phyloP scores from a whole-genome alignment of 2,329 filamentous ascomycete species.

The Verticillium albo-atrum region DNA sequence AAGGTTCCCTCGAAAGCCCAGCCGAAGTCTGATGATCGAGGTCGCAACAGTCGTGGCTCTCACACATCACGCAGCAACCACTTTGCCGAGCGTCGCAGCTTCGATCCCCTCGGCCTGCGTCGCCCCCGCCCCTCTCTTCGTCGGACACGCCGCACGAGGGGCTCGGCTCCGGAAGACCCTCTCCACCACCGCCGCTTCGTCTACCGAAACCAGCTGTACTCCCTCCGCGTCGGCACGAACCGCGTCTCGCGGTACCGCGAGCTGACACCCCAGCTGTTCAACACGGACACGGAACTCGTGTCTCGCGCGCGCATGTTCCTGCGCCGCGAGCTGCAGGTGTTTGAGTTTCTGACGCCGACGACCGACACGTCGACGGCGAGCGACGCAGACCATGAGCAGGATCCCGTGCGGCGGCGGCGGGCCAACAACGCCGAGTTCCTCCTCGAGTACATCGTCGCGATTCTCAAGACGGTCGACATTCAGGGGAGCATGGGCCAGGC shows the following conservation, averaged over 20 bases:
- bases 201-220: conserved; percentile 69
- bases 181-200: conserved; percentile 63
- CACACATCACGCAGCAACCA: not conserved
- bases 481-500: conserved; percentile 75
- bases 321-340: conserved; percentile 78
- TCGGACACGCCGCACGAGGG: not conserved
- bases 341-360: conserved; percentile 58
- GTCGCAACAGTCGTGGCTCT: not conserved
- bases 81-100: not conserved
- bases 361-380: not conserved
- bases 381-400: conserved; percentile 2
- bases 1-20: conserved; percentile 12
- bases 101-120: not conserved
- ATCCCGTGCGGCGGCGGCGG: conserved; percentile 18
- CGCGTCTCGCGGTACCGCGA: conserved; percentile 71
- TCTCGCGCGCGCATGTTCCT: conserved; percentile 78
- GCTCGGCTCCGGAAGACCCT: conserved; percentile 16
- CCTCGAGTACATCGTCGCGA: conserved; percentile 78
- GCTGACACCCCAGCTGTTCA: conserved; percentile 64
- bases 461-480: conserved; percentile 77
- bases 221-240: conserved; percentile 79
- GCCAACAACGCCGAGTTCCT: conserved; percentile 76
- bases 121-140: not conserved
- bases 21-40: not conserved
- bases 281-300: conserved; percentile 60